Evolutionary conservation across 148 eudicot species (phyloP).

Genomic region (Nepenthes gracilis): DNA sequence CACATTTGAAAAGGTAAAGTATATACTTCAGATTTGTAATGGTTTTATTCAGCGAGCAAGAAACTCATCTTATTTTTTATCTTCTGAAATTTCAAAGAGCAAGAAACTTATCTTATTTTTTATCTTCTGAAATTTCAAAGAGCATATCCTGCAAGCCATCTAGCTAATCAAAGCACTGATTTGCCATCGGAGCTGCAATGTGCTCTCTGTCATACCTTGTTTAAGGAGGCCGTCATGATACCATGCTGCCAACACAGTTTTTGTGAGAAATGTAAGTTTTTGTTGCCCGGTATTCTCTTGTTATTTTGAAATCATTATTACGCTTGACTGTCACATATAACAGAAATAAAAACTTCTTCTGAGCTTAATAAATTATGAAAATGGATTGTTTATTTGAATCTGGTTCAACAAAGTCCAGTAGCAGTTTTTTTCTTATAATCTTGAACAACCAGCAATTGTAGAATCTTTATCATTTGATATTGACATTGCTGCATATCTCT

Average conservation of each 20-base stretch:
- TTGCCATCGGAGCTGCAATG: conserved; percentile 60
- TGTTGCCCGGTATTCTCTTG: not conserved
- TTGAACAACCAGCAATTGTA: no score
- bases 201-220: conserved; percentile 37
- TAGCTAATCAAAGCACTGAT: conserved; percentile 19
- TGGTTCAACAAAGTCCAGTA: no score
- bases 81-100: not conserved
- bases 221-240: conserved; percentile 85
- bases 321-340: no score
- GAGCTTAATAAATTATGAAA: no score
- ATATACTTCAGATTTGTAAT: not conserved
- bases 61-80: not conserved
- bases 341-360: no score
- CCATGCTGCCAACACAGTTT: conserved; percentile 83
- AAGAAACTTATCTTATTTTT: not conserved
- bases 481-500: not conserved
- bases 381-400: no score
- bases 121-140: conserved; percentile 6
- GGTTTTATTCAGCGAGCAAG: not conserved
- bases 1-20: conserved; percentile 28
- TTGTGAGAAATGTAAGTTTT: conserved; percentile 53
- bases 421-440: no score
- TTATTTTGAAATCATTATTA: not conserved
- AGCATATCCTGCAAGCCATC: conserved; percentile 9
- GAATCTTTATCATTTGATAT: not conserved